Evolutionary conservation across 2,329 filamentous ascomycete genomes (phyloP), one percentile per base, ranked within the genome.

Genomic region (Amesomyces nigricolor): DNA sequence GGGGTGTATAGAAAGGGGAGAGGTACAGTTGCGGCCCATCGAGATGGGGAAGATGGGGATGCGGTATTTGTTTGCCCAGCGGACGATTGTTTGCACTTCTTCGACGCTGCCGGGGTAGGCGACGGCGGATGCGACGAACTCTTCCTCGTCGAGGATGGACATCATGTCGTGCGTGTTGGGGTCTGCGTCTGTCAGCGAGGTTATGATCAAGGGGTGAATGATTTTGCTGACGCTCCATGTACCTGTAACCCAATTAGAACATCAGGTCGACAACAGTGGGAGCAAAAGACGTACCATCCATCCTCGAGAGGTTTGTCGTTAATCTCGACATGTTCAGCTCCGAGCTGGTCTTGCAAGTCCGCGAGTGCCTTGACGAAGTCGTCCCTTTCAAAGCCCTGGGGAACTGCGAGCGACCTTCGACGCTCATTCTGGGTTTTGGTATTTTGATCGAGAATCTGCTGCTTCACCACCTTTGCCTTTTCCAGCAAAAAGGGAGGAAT

Each of bases 41-140:
- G 72, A 76, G 58, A 77, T 74, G 9, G 76, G 75, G 64, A 74
- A 79, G 42, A 79, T 66, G 1, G 77, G 76, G 2, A 78, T 71
- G 6, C 67, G 61, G 57, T 70, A 71, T 47, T 75, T 67, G 59
- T 79, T 78, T 32, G 72, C 73, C 64, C 73, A 71, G 42, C 66
- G 67, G 37, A 78, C 72, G 26, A 79, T 66, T 1, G 63, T 63
- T 64, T 79, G 77, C 3, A 78, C 76, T 49, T 80, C 75, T 64
- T 69, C 69, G 0, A 72, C 73, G 3, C 64, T 70, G 16, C 71
- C 70, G 9, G 75, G 74, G 50, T 73, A 76, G 3, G 72, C 71
- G 5, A 74, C 67, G 4, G 74, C 75, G 35, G 73, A 76, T 17
- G 71, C 69, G 8, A 78, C 70, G 19, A 79, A 68, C 49, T 76